These are phyloP conservation scores for Suillus fuscotomentosus DNA, from an alignment of 768 basidiomycete species.

Conservation along the genomic window DNA sequence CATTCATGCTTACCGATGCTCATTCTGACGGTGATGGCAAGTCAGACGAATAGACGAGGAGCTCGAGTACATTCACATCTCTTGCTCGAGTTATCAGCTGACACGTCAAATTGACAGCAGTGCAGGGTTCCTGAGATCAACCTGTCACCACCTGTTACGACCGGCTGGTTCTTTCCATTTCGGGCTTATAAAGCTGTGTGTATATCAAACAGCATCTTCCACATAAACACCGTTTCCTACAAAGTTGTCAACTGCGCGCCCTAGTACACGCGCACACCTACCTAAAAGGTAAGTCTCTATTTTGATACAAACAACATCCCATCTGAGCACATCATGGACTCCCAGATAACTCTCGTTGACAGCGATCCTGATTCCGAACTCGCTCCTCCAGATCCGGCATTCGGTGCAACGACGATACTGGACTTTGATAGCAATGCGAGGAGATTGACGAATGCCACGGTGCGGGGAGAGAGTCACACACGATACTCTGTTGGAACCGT, in stretches of 20 bases:
- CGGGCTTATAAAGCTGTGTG: neutral
- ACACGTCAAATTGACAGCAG: neutral
- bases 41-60: neutral
- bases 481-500: neutral
- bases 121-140: neutral
- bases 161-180: neutral
- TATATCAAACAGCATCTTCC: neutral
- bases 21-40: neutral
- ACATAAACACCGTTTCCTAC: neutral
- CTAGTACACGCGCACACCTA: no score
- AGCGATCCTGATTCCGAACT: neutral
- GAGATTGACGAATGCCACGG: neutral
- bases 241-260: neutral
- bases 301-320: neutral
- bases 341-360: neutral
- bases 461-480: neutral
- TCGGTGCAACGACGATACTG: neutral
- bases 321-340: neutral
- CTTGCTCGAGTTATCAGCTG: neutral
- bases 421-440: conserved; percentile 6
- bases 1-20: neutral
- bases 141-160: neutral
- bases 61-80: neutral
- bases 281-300: neutral
- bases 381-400: neutral